Percentiles rank a stretch among this genome's conserved stretches.
phyloP scores from a whole-genome alignment of 139 green algal species.

The Chlorella sp. region DNA sequence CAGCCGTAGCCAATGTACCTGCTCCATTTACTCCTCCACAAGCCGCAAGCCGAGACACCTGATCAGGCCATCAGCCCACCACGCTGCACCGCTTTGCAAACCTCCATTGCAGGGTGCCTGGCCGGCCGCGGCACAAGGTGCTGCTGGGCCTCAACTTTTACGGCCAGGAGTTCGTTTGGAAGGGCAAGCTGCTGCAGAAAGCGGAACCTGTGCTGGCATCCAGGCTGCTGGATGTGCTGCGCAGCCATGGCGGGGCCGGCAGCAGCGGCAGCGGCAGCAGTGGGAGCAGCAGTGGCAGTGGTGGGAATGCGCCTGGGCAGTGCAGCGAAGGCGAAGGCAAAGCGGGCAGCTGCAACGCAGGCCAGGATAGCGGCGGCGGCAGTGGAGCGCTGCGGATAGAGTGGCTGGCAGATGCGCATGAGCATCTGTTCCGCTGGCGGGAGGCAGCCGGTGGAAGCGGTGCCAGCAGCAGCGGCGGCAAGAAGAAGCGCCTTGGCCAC shows the following conservation, averaged over 20 bases:
- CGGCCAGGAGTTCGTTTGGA: slow-evolving; percentile 47
- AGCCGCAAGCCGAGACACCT: too few relatives aligned
- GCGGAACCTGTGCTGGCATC: slow-evolving; percentile 3
- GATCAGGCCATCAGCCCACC: too few relatives aligned
- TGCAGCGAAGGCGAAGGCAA: neutral
- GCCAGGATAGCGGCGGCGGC: slow-evolving; percentile 29
- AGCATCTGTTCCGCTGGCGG: neutral
- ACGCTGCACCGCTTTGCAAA: too few relatives aligned
- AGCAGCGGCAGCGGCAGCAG: neutral
- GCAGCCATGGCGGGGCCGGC: neutral
- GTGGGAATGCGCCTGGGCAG: too few relatives aligned
- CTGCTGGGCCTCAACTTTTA: slow-evolving; percentile 71
- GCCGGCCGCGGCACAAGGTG: slow-evolving; percentile 13
- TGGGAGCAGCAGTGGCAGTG: neutral
- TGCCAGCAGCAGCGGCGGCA: neutral
- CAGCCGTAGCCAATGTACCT: too few relatives aligned
- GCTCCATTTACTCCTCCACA: too few relatives aligned
- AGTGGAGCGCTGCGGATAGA: neutral
- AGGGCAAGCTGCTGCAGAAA: slow-evolving; percentile 12
- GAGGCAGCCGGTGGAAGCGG: neutral
- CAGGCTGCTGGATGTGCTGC: slow-evolving; percentile 34
- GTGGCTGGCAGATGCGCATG: neutral
- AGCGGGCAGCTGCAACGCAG: neutral
- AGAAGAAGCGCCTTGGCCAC: slow-evolving; percentile 20
- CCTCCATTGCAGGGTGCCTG: slow-evolving; percentile 2